A percentile compares a stretch with the other conserved stretches of the same genome.
phyloP scores from a whole-genome alignment of 768 basidiomycete genomes.

The Pisolithus marmoratus region DNA sequence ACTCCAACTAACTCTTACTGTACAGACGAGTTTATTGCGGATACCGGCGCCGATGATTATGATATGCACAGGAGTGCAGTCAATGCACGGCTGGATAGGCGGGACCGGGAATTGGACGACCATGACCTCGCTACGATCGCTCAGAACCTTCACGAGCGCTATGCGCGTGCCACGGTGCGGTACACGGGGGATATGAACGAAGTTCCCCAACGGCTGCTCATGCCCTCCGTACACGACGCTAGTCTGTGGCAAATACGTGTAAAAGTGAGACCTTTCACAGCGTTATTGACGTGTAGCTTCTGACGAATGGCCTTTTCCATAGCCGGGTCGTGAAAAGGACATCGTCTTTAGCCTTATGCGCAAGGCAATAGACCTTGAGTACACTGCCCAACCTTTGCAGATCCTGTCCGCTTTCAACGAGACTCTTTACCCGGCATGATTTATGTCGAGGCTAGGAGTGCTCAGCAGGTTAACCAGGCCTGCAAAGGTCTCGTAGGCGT shows the following conservation, averaged over 20 bases:
- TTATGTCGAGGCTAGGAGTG: conserved; percentile 89
- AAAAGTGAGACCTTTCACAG: conserved; percentile 49
- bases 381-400: conserved; percentile 68
- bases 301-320: conserved; percentile 4
- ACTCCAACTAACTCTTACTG: conserved; percentile 7
- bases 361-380: conserved; percentile 83
- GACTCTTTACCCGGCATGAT: conserved; percentile 95
- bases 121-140: conserved; percentile 83
- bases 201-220: conserved; percentile 86
- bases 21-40: conserved; percentile 68
- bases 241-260: conserved; percentile 94
- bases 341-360: conserved; percentile 93
- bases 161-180: conserved; percentile 60
- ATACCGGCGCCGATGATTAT: conserved; percentile 54
- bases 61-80: conserved; percentile 41
- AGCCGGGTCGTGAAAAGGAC: conserved; percentile 91
- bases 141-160: conserved; percentile 71
- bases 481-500: conserved; percentile 90
- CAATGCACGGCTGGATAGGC: conserved; percentile 65
- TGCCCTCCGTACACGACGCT: conserved; percentile 96
- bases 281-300: neutral
- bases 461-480: conserved; percentile 80
- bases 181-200: conserved; percentile 92
- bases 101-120: conserved; percentile 69
- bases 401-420: conserved; percentile 90